Percentiles rank a stretch among this genome's conserved stretches.
Conservation (phyloP, 352 stramenopile genomes). For the Phytophthora sp. region DNA sequence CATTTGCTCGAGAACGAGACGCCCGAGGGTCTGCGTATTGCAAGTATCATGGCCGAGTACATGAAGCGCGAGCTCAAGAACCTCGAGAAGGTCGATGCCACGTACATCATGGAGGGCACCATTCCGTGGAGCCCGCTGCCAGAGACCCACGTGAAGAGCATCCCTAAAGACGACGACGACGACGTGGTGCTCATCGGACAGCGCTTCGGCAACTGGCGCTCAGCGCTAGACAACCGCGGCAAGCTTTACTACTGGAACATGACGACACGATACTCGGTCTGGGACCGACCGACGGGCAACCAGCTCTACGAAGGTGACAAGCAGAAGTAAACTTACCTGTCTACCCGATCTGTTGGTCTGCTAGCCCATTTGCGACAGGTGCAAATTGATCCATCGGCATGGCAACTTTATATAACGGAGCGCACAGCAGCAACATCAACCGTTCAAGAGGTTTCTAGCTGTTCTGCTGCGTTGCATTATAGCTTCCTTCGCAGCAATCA, state of each 20-base stretch:
- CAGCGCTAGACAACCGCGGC: slow-evolving; percentile 83
- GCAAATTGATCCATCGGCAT: slow-evolving; percentile 24
- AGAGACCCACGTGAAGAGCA: slow-evolving; percentile 30
- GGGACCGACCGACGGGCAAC: slow-evolving; percentile 70
- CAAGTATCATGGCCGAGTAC: slow-evolving; percentile 66
- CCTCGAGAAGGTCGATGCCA: slow-evolving; percentile 74
- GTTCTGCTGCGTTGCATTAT: slow-evolving; percentile 23
- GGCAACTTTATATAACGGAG: slow-evolving; percentile 8
- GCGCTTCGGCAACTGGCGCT: slow-evolving; percentile 85
- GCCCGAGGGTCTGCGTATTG: slow-evolving; percentile 56
- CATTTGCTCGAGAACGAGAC: slow-evolving; percentile 82
- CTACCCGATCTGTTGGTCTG: slow-evolving; percentile 6
- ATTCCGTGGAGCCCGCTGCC: slow-evolving; percentile 73
- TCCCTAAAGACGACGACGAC: slow-evolving; percentile 49
- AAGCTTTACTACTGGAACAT: slow-evolving; percentile 92
- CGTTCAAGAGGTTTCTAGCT: slow-evolving; percentile 5
- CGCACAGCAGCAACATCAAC: slow-evolving; percentile 3
- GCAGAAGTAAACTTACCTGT: slow-evolving; percentile 30
- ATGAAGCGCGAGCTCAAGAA: slow-evolving; percentile 86
- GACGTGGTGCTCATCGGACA: slow-evolving; percentile 85
- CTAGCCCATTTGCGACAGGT: neutral
- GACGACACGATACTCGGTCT: slow-evolving; percentile 81
- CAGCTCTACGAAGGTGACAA: slow-evolving; percentile 62
- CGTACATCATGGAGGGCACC: slow-evolving; percentile 74
- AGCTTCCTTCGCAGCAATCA: slow-evolving; percentile 24